A percentile compares a stretch with the other conserved stretches of the same genome.
phyloP scores from a whole-genome alignment of 345 rosid genomes.

The Eucalyptus tenuipes region DNA sequence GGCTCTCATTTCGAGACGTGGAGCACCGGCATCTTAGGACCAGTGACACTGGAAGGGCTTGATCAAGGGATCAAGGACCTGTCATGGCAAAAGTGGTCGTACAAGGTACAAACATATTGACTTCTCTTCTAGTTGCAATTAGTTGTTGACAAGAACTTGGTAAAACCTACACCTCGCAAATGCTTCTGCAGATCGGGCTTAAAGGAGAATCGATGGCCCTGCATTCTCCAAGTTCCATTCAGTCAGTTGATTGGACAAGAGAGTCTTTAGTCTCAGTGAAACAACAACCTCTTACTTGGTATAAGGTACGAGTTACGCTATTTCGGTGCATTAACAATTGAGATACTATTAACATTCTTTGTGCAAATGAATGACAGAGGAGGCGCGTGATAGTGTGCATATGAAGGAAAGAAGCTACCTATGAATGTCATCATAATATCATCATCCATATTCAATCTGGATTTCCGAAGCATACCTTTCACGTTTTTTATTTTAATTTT shows the following conservation, averaged over 20 bases:
- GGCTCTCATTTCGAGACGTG: constrained; percentile 70
- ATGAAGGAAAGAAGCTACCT: not conserved
- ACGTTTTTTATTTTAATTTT: not conserved
- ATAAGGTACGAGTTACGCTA: constrained; percentile 35
- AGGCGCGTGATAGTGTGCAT: not conserved
- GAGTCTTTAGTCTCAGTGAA: constrained; percentile 20
- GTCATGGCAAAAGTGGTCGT: constrained; percentile 80
- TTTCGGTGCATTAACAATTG: not conserved
- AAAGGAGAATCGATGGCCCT: constrained; percentile 60
- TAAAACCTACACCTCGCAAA: not conserved
- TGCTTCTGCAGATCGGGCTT: constrained; percentile 45
- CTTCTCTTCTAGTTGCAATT: not conserved
- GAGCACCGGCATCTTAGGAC: constrained; percentile 62
- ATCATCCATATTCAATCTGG: not conserved
- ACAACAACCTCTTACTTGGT: constrained; percentile 62
- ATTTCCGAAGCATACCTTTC: not conserved
- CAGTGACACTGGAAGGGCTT: constrained; percentile 50
- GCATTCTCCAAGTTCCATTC: constrained; percentile 25
- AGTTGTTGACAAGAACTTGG: not conserved
- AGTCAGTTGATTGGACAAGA: constrained; percentile 42
- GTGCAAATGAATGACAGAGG: not conserved
- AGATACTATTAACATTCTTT: not conserved
- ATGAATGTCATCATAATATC: not conserved
- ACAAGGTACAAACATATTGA: constrained; percentile 28
- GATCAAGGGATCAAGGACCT: constrained; percentile 54